Evolutionary conservation across 257 asterid genomes (phyloP).

Genomic region (Henckelia pumila): DNA sequence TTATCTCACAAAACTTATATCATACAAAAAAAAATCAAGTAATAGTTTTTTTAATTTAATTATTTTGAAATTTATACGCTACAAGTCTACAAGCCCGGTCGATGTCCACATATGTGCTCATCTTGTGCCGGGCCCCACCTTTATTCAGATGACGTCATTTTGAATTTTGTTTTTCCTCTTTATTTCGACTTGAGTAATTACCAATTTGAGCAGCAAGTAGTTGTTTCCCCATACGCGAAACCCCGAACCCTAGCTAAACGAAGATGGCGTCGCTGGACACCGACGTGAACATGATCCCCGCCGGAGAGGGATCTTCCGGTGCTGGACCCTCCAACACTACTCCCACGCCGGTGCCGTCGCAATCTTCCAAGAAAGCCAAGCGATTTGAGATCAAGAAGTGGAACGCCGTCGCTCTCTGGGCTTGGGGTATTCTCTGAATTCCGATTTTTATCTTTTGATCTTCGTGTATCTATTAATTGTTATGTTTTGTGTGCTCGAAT

Average conservation of each 20-base stretch:
- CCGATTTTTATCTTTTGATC: constrained; percentile 12
- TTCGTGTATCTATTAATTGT: background rate
- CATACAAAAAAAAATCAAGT: too few species aligned
- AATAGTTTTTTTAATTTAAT: too few species aligned
- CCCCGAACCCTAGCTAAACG: background rate
- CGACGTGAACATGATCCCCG: constrained; percentile 69
- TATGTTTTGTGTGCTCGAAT: background rate
- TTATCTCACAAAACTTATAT: too few species aligned
- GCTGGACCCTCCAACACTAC: constrained; percentile 53
- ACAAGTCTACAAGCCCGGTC: background rate
- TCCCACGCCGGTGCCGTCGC: constrained; percentile 32
- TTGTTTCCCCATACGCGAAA: background rate
- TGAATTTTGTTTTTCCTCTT: too few species aligned
- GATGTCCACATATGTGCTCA: background rate
- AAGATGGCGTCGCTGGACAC: constrained; percentile 74
- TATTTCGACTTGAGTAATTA: too few species aligned
- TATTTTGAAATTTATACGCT: too few species aligned
- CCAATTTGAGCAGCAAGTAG: background rate
- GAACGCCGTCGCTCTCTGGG: constrained; percentile 95
- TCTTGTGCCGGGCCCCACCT: too few species aligned
- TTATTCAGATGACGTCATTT: too few species aligned
- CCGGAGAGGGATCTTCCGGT: constrained; percentile 67
- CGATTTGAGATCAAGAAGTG: constrained; percentile 87
- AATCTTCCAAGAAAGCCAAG: constrained; percentile 58
- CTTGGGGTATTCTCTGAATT: constrained; percentile 63